Evolutionary conservation across 2,329 filamentous ascomycete species (phyloP), one percentile per base, ranked within the genome.

Genomic region (Parastagonospora nodorum): DNA sequence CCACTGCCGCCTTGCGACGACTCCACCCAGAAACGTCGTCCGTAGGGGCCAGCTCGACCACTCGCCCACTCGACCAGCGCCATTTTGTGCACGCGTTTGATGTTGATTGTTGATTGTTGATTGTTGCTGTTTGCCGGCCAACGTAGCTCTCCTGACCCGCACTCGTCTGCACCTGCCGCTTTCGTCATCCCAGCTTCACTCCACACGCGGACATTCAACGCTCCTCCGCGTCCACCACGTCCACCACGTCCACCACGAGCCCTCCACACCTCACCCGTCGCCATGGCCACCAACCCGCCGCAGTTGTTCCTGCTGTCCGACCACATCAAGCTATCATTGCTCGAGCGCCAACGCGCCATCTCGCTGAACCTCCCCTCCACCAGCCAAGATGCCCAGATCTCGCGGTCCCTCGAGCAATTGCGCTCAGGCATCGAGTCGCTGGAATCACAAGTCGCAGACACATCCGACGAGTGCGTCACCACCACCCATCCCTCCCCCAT

Each of bases 231-330:
- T 39, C 44, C 50, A 31, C 52, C 27, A 12, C 36, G 4, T n/a
- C n/a, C n/a, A n/a, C n/a, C n/a, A n/a, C n/a, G n/a, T 39, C 45
- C 16, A 31, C 52, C 27, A 12, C 36, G 4, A 46, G 45, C 37
- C 44, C 40, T 36, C 48, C 35, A 47, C 43, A 42, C 37, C 43
- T 19, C 45, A 5, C 28, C 45, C 35, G 3, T 49, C 56, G 46
- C 61, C 52, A 74, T 72, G 66, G 65, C 69, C 46, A 73, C 73
- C 64, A 84, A 81, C 61, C 80, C 84, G 42, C 81, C 82, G 11
- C 92, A 97, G 75, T 87, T 97, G 61, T 91, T 92, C 73, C 88
- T 97, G 46, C 85, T 97, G 50, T 91, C 92, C 67, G 94, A 99
- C 77, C 93, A 97, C 76, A 90, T 97, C 81, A 97, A 97, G 77